Evolutionary conservation across 2,329 filamentous ascomycete genomes (phyloP).

Genomic region (Metarhizium guizhouense): DNA sequence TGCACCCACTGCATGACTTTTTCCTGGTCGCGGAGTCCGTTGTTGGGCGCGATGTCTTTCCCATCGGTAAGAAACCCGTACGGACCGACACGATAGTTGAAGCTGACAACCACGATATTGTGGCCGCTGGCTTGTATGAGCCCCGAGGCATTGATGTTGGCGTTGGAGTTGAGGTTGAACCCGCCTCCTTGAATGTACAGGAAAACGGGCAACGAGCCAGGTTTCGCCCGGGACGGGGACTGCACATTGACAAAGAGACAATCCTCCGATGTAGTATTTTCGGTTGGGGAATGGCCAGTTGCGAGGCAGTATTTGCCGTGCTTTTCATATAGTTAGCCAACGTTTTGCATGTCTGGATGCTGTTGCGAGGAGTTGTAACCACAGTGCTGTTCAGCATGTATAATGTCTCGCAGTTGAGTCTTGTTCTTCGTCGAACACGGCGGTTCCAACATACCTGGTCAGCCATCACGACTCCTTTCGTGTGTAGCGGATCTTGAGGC

Average conservation of each 20-base stretch:
- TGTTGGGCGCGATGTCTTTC: slow-evolving; percentile 52
- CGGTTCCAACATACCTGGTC: slow-evolving; percentile 33
- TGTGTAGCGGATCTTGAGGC: slow-evolving; percentile 50
- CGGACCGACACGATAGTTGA: slow-evolving; percentile 69
- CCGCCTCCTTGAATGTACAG: slow-evolving; percentile 52
- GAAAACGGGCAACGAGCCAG: slow-evolving; percentile 52
- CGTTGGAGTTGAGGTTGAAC: slow-evolving; percentile 39
- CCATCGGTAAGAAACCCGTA: slow-evolving; percentile 62
- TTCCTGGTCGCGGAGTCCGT: slow-evolving; percentile 61
- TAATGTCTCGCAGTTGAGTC: neutral
- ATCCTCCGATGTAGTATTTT: slow-evolving; percentile 42
- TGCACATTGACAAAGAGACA: slow-evolving; percentile 62
- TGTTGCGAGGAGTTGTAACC: no score
- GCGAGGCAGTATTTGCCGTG: slow-evolving; percentile 17
- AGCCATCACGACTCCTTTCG: slow-evolving; percentile 40
- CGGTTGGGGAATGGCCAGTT: slow-evolving; percentile 16
- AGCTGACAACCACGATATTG: slow-evolving; percentile 58
- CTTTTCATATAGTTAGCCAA: slow-evolving; percentile 1
- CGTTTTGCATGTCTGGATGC: neutral
- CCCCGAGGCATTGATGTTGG: slow-evolving; percentile 50
- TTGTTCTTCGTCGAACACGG: neutral
- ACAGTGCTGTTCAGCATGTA: neutral
- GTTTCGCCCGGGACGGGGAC: slow-evolving; percentile 44
- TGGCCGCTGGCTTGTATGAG: slow-evolving; percentile 48
- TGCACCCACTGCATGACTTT: slow-evolving; percentile 64